phyloP scores from a whole-genome alignment of 331 rosid genomes.

The Spiraea crenata region DNA sequence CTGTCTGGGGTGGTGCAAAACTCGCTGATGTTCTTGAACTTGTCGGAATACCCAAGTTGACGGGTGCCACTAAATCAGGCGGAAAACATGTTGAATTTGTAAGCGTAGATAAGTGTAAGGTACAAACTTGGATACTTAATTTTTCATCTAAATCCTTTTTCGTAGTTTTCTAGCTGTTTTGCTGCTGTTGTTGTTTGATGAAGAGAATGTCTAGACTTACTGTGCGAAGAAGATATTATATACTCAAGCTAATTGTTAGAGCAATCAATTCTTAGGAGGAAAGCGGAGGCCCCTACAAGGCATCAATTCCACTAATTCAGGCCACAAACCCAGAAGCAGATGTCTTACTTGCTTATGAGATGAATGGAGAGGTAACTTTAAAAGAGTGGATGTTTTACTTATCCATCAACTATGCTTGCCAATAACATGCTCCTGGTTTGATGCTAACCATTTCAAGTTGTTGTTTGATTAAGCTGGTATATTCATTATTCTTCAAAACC shows the following conservation, averaged over 20 bases:
- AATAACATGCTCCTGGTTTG: constrained; percentile 1
- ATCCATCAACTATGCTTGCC: not conserved
- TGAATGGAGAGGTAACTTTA: constrained; percentile 86
- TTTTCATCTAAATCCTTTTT: not conserved
- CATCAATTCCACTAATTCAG: constrained; percentile 86
- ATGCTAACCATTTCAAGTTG: not conserved
- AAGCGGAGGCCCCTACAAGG: constrained; percentile 96
- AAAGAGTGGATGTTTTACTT: not conserved
- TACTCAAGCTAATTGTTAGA: not conserved
- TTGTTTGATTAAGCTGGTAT: not conserved
- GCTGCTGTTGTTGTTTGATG: not conserved
- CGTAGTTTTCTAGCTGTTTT: constrained; percentile 9
- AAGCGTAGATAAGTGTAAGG: constrained; percentile 91
- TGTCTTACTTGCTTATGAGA: constrained; percentile 94
- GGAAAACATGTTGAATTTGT: constrained; percentile 96
- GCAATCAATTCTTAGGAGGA: constrained; percentile 57
- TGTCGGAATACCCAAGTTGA: constrained; percentile 67
- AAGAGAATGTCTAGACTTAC: constrained; percentile 6
- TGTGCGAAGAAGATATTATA: not conserved
- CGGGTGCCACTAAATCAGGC: constrained; percentile 53
- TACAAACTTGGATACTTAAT: constrained; percentile 29
- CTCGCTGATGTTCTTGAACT: constrained; percentile 89
- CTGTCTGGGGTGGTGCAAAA: constrained; percentile 95
- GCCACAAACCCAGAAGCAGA: constrained; percentile 93
- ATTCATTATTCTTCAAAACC: not conserved